Evolutionary conservation across 1,284 basidiomycete genomes (phyloP).

Genomic region (Austroboletus niveus): DNA sequence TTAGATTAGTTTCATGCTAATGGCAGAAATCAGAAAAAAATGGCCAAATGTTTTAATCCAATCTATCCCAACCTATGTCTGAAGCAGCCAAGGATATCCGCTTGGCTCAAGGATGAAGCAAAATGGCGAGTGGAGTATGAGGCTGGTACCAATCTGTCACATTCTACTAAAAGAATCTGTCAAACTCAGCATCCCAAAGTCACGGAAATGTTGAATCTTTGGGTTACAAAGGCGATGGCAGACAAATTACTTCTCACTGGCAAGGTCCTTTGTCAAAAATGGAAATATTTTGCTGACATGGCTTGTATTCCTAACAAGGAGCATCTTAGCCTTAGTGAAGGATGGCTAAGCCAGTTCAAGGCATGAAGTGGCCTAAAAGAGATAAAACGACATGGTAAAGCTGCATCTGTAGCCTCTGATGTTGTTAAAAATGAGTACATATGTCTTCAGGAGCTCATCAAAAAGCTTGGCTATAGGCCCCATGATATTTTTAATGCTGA

Average conservation of each 20-base stretch:
- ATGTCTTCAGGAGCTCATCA: neutral
- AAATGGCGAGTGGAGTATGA: neutral
- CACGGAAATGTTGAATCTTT: neutral
- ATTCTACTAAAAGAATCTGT: neutral
- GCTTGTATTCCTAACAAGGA: neutral
- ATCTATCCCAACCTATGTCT: constrained; percentile 5
- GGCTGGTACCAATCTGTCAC: too few species aligned
- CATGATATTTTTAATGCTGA: neutral
- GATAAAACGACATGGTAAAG: neutral
- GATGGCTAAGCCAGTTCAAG: neutral
- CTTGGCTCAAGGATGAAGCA: constrained; percentile 1
- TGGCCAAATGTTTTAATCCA: constrained; percentile 2
- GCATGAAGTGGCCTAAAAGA: neutral
- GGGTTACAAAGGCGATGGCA: neutral
- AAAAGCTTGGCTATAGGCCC: neutral
- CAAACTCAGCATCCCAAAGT: neutral
- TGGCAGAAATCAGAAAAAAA: neutral
- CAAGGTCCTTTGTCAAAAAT: neutral
- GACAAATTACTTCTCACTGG: neutral
- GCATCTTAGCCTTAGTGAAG: neutral
- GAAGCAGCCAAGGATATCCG: constrained; percentile 1
- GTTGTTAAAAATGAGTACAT: neutral
- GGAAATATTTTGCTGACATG: neutral
- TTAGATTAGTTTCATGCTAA: constrained; percentile 11
- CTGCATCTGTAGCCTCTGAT: neutral